phyloP scores from a whole-genome alignment of 2,329 filamentous ascomycete species.

The Cordyceps javanica region DNA sequence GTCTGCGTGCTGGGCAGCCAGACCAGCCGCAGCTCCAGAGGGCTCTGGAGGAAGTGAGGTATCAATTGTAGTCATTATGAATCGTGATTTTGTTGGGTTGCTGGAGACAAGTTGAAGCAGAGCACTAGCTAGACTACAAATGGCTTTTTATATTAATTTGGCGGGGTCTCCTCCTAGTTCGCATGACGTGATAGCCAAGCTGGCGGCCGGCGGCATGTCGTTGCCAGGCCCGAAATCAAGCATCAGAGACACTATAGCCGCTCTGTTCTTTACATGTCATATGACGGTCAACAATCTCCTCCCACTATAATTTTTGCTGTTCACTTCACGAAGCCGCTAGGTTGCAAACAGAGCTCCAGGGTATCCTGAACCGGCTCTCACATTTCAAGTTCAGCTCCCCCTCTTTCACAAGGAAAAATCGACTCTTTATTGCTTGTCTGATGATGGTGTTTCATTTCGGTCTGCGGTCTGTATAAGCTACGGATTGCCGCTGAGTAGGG shows the following conservation, averaged over 20 bases:
- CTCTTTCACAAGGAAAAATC: too few species aligned
- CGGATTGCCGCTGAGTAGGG: neutral
- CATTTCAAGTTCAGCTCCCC: too few species aligned
- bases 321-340: too few species aligned
- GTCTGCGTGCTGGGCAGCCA: conserved; percentile 39
- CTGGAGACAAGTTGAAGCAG: neutral
- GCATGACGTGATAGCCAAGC: neutral
- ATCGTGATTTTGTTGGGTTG: neutral
- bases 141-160: neutral
- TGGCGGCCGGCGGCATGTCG: neutral
- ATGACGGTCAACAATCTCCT: neutral
- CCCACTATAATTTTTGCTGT: too few species aligned
- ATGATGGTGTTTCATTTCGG: neutral
- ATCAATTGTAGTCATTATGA: conserved; percentile 39
- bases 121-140: neutral
- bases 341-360: too few species aligned
- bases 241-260: neutral
- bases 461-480: neutral
- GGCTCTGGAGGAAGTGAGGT: conserved; percentile 40
- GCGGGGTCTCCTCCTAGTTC: neutral
- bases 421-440: neutral
- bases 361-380: too few species aligned
- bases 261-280: neutral
- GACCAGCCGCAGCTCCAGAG: conserved; percentile 42
- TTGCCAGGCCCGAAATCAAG: neutral